These are phyloP conservation scores for Cyclotella distinguenda DNA, from an alignment of 108 stramenopile genomes.

Conservation along the genomic window DNA sequence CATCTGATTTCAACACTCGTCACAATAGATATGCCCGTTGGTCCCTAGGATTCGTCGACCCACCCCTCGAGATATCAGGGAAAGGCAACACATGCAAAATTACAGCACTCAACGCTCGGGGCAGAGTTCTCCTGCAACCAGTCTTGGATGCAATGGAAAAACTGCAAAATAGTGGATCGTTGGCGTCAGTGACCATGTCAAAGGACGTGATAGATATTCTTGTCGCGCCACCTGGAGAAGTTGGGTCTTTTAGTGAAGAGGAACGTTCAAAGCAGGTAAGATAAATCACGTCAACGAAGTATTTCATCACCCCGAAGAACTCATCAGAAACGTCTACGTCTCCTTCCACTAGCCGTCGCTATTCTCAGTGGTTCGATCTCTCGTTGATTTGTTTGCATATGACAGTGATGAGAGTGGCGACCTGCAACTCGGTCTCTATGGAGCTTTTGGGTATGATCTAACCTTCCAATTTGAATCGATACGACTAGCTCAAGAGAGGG, in stretches of 20 bases:
- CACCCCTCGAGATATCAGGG: constrained; percentile 89
- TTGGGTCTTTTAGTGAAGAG: constrained; percentile 91
- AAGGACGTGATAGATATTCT: constrained; percentile 62
- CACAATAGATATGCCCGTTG: constrained; percentile 76
- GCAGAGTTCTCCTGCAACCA: constrained; percentile 75
- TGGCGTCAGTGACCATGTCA: constrained; percentile 40
- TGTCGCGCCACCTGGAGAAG: constrained; percentile 75
- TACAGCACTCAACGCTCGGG: constrained; percentile 82
- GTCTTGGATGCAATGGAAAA: constrained; percentile 77
- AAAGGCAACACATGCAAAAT: constrained; percentile 81
- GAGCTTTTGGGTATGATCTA: constrained; percentile 96
- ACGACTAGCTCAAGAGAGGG: constrained; percentile 75
- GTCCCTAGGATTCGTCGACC: constrained; percentile 93
- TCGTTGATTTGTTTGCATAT: constrained; percentile 84
- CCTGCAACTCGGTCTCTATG: constrained; percentile 93
- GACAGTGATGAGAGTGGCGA: constrained; percentile 72
- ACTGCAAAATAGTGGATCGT: constrained; percentile 51
- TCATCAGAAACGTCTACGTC: too few species aligned
- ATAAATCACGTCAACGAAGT: neutral
- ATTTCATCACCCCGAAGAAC: neutral
- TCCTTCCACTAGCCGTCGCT: constrained; percentile 76
- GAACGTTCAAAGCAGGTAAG: constrained; percentile 88
- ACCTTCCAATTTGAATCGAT: constrained; percentile 98
- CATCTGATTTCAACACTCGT: neutral
- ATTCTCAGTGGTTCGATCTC: constrained; percentile 89